These are phyloP conservation scores for Daldinia sp. DNA, from an alignment of 2,329 filamentous ascomycete species.

Conservation along the genomic window DNA sequence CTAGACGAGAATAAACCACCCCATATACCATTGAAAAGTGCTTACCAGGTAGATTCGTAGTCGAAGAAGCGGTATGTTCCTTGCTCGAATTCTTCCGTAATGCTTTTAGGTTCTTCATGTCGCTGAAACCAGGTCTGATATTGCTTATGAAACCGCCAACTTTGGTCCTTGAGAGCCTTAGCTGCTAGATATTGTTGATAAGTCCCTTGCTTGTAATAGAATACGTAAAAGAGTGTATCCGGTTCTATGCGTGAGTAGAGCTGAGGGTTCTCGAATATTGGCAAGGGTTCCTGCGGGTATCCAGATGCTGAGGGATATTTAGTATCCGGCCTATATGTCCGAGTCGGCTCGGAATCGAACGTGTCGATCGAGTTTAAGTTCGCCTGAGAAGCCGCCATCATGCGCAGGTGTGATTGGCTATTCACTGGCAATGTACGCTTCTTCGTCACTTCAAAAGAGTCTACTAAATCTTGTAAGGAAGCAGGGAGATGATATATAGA, in stretches of 20 bases:
- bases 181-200: slow-evolving; percentile 96
- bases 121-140: slow-evolving; percentile 99
- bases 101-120: slow-evolving; percentile 97
- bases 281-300: slow-evolving; percentile 91
- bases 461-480: slow-evolving; percentile 86
- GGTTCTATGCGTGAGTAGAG: slow-evolving; percentile 91
- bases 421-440: slow-evolving; percentile 68
- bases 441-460: slow-evolving; percentile 87
- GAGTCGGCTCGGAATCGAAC: slow-evolving; percentile 80
- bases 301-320: slow-evolving; percentile 79
- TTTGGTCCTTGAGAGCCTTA: slow-evolving; percentile 97
- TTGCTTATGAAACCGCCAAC: slow-evolving; percentile 99
- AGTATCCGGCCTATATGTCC: slow-evolving; percentile 83
- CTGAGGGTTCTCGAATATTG: slow-evolving; percentile 89
- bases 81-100: slow-evolving; percentile 98
- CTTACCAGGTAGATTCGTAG: slow-evolving; percentile 98
- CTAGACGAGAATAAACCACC: neutral
- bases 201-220: slow-evolving; percentile 97
- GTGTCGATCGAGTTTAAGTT: slow-evolving; percentile 72
- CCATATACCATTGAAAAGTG: slow-evolving; percentile 35
- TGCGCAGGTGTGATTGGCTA: slow-evolving; percentile 72
- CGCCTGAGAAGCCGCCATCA: slow-evolving; percentile 78
- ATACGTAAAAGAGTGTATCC: slow-evolving; percentile 97
- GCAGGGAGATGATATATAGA: slow-evolving; percentile 93
- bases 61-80: slow-evolving; percentile 99